Evolutionary conservation across 2,329 filamentous ascomycete genomes (phyloP), one percentile per base, ranked within the genome.

Genomic region (Phialophora chinensis): DNA sequence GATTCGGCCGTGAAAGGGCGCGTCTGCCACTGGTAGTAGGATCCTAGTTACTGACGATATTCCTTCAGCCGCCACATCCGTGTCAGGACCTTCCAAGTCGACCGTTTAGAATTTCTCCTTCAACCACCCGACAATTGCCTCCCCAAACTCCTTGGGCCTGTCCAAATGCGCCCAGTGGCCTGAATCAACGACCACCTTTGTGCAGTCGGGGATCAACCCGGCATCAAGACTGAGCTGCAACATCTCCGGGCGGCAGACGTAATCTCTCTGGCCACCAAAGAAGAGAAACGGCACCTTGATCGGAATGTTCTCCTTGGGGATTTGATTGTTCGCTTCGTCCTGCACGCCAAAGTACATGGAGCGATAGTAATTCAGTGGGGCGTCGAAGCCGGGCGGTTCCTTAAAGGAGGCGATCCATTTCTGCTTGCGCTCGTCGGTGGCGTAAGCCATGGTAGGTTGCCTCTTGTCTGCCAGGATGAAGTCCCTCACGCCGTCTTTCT

Each of bases 391-490:
- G n/a, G 60, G 63, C n/a, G 29, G 35, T 44, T 29, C 14, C n/a
- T 71, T 68, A 3, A 62, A 63, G 68, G 79, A 75, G 12, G 72
- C 72, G 20, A 81, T 47, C 1, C 66, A 68, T 29, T 76, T 70
- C 60, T 54, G 56, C 20, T 78, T 73, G 10, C 66, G 60, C 1
- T 69, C 55, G 11, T 78, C 74, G 17, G 68, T 68, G 4, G 78
- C 79, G 54, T 80, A 82, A 0, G 73, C 50, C 35, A 75, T 74
- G 17, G 79, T 57, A 7, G 74, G 71, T 50, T 75, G 72, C 14
- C 67, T 71, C 8, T 72, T 69, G 11, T 67, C 70, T n/a, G 56
- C 66, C 8, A 62, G 52, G 1, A 78, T 59, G 12, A 67, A 74
- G 1, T 72, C 50, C 5, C 78, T 74, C 68, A 81, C 74, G 27